Base-by-base conservation (phyloP, 1,284 basidiomycete species). In the Cutaneotrichosporon sp. region DNA sequence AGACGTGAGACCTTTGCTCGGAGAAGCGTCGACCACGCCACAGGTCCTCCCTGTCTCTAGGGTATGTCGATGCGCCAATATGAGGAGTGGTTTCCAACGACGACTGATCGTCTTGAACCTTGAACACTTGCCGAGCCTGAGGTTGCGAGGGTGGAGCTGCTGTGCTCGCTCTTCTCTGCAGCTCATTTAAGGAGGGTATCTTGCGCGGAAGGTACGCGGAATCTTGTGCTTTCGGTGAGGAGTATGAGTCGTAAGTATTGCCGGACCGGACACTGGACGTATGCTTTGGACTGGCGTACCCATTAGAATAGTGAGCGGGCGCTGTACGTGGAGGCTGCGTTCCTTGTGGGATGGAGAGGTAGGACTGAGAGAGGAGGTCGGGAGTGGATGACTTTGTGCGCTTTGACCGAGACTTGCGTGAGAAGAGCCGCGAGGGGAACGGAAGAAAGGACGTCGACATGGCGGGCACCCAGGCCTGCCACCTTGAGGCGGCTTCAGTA, bases 371-470 rank as follows among this genome's bases (percentile, higher is more conserved):
- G 22, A 41, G 38, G 9, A 10, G 19, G 4, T 41, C 22, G 11
- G 38, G 42, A 3, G 19, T 17, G 17, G 17, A 10, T 11, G 42
- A 20, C 29, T 44, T 44, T 11, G 7, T 20, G 2, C 27, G 11
- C 29, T 31, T 44, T 17, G 42, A 22, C 12, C 42, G 19, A 17
- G 42, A 32, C 42, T 44, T 44, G 19, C 42, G 42, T 2, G 42
- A 44, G 29, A 44, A 44, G 27, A 44, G 22, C 17, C 42, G 42
- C 10, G 42, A 33, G 10, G 46, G 24, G 24, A 37, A 47, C 19
- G 46, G 35, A 27, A 48, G 37, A 11, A 39, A 39, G 17, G 46
- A 48, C 12, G 35, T 39, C 46, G 46, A 47, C 46, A 47, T 47
- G 11, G 5, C 24, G 26, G n/a, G n/a, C n/a, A n/a, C n/a, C n/a